Evolutionary conservation across 2,329 filamentous ascomycete genomes (phyloP).

Genomic region (Shiraia bambusicola): DNA sequence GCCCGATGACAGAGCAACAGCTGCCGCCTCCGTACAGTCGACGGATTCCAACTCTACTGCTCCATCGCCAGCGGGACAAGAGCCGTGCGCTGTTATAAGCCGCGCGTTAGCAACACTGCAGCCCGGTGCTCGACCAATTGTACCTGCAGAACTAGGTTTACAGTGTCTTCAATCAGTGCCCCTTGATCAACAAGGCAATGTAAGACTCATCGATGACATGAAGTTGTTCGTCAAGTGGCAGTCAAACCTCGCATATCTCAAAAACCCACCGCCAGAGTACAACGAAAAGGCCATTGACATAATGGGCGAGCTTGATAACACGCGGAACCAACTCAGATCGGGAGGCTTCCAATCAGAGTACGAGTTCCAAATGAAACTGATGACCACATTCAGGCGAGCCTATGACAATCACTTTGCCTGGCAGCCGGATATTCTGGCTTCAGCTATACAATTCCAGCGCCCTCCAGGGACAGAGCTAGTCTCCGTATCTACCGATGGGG

Average conservation of each 20-base stretch:
- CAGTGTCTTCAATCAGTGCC: constrained; percentile 42
- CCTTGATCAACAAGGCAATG: constrained; percentile 36
- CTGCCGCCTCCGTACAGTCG: constrained; percentile 14
- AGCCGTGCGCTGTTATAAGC: constrained; percentile 38
- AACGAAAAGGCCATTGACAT: constrained; percentile 44
- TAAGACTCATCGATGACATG: constrained; percentile 38
- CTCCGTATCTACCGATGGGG: constrained; percentile 41
- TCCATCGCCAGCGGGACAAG: constrained; percentile 20
- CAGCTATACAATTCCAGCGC: constrained; percentile 42
- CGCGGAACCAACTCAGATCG: constrained; percentile 33
- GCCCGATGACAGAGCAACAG: constrained; percentile 15
- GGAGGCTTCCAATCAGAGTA: constrained; percentile 43
- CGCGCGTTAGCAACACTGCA: constrained; percentile 29
- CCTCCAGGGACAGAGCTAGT: constrained; percentile 35
- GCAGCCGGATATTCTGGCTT: constrained; percentile 40
- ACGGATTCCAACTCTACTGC: constrained; percentile 15
- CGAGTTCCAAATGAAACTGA: constrained; percentile 44
- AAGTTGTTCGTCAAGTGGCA: constrained; percentile 44
- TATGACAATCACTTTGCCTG: constrained; percentile 48
- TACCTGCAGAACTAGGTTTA: constrained; percentile 39
- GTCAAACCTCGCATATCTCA: constrained; percentile 43
- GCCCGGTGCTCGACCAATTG: constrained; percentile 26
- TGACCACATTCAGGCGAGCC: constrained; percentile 36
- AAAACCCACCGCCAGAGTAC: constrained; percentile 41
- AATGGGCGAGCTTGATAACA: constrained; percentile 38